Base-by-base conservation (phyloP, 805 yeast species). In the Metschnikowia chrysomelidarum region DNA sequence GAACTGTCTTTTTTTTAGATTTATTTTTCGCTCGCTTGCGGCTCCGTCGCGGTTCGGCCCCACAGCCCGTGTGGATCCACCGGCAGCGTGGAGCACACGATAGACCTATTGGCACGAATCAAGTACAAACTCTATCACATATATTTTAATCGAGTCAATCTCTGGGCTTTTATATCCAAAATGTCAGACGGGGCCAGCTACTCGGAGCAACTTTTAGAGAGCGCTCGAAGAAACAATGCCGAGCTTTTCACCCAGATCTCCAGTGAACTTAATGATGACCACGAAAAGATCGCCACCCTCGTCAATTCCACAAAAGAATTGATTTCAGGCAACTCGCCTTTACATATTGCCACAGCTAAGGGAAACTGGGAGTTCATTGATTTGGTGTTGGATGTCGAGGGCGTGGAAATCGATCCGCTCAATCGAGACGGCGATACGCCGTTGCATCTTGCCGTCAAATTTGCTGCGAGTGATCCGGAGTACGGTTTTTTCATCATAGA, bases 341-440 rank as follows among this genome's bases (percentile, higher is more conserved):
- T 91, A 26, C 98, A 91, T 62, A 60, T 93, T 21, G 84, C 95
- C 22, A 83, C 93, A 24, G 72, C 72, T 40, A 72, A 79, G 47
- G 98, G 98, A 3, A 78, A 86, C 36, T 86, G 82, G 74, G 96
- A 88, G 51, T 84, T 84, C 22, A 67, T 93, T 53, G 97, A 91
- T 56, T 62, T 73, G 32, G 64, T 91, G 13, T 68, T 91, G 41
- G 97, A 91, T 57, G 80, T 82, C 36, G 95, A 86, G 41, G 96
- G 93, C 2, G 88, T 89, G 13, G 96, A 89, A 47, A 80, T 89
- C 19, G 96, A 93, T 57, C 93, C 96, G 1, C 56, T 61, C 25
- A 84, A 84, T 57, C 71, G 78, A 23, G 82, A 82, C 34, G 89
- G 88, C 24, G 89, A 86, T 46, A 87, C 97, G 1, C 97, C 98